Conservation (phyloP, 2,329 filamentous ascomycete species). For the Hymenoscyphus fructigenus region DNA sequence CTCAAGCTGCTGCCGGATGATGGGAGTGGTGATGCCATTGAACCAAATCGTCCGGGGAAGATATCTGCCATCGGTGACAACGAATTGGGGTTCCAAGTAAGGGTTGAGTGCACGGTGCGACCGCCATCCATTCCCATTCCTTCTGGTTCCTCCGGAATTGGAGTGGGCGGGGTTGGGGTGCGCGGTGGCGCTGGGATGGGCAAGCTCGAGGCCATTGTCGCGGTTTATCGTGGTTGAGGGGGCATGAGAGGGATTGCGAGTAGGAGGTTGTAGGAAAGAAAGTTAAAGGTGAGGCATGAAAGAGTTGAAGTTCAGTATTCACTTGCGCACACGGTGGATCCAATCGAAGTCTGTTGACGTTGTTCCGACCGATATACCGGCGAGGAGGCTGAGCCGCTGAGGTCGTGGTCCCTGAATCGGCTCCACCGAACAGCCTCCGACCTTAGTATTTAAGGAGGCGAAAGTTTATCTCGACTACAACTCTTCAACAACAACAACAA, state of each 20-base stretch:
- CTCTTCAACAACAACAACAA: not conserved
- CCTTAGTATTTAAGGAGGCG: not conserved
- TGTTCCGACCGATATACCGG: not conserved
- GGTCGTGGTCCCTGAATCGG: too few species aligned
- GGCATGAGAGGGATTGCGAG: conserved; percentile 14
- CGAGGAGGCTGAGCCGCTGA: not conserved
- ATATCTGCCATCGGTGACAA: conserved; percentile 46
- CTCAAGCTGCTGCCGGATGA: conserved; percentile 27
- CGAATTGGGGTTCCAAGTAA: conserved; percentile 44
- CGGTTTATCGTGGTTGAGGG: conserved; percentile 15
- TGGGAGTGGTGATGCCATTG: conserved; percentile 36
- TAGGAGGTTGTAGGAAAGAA: not conserved
- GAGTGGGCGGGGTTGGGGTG: conserved; percentile 62
- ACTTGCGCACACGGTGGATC: not conserved
- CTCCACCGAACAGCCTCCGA: too few species aligned
- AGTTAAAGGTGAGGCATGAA: not conserved
- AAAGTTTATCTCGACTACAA: conserved; percentile 1
- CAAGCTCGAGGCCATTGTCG: conserved; percentile 56
- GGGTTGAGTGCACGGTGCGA: conserved; percentile 31
- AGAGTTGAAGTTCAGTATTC: not conserved
- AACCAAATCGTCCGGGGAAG: conserved; percentile 36
- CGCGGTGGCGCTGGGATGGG: conserved; percentile 60
- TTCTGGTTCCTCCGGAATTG: conserved; percentile 41
- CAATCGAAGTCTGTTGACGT: not conserved
- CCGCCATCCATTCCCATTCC: conserved; percentile 26